Conservation (phyloP, 2,329 filamentous ascomycete species). For the Chrysosporium keratinophilum region DNA sequence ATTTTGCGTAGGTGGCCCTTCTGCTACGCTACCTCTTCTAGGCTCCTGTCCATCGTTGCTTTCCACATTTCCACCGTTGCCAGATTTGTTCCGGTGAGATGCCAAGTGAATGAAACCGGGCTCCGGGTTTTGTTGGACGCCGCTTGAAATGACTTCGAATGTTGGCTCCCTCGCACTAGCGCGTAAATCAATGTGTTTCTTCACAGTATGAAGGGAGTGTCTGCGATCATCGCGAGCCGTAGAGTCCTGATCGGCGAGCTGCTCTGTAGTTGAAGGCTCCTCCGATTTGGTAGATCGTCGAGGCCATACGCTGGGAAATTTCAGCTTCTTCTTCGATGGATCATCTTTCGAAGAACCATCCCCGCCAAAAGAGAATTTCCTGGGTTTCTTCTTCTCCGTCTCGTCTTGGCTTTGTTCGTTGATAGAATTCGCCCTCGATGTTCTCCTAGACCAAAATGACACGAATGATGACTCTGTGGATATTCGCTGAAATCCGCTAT, state of each 20-base stretch:
- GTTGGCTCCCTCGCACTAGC: conserved; percentile 8
- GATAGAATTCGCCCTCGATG: conserved; percentile 15
- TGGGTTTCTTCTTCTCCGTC: conserved; percentile 2
- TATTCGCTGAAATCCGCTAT: conserved; percentile 11
- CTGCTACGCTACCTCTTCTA: background rate
- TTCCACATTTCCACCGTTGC: background rate
- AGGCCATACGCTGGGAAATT: conserved; percentile 11
- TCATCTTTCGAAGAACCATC: conserved; percentile 1
- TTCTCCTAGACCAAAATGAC: conserved; percentile 15
- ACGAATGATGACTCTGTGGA: conserved; percentile 15
- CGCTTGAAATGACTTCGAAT: too few relatives aligned
- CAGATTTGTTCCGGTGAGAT: background rate
- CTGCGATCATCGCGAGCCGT: conserved; percentile 1
- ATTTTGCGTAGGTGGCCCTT: background rate
- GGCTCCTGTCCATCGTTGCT: background rate
- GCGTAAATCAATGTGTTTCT: conserved; percentile 16
- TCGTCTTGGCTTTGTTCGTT: conserved; percentile 11
- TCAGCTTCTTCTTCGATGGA: conserved; percentile 1
- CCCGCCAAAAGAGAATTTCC: conserved; percentile 8
- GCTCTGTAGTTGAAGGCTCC: background rate
- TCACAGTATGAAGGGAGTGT: conserved; percentile 15
- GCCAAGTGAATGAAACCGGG: too few relatives aligned
- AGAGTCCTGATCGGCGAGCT: background rate
- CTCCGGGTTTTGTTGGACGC: background rate
- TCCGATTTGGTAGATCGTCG: conserved; percentile 3